Percentiles rank a stretch among this genome's conserved stretches.
These are phyloP conservation scores for Mychonastes homosphaera DNA, from an alignment of 139 green algal genomes.

Conservation along the genomic window DNA sequence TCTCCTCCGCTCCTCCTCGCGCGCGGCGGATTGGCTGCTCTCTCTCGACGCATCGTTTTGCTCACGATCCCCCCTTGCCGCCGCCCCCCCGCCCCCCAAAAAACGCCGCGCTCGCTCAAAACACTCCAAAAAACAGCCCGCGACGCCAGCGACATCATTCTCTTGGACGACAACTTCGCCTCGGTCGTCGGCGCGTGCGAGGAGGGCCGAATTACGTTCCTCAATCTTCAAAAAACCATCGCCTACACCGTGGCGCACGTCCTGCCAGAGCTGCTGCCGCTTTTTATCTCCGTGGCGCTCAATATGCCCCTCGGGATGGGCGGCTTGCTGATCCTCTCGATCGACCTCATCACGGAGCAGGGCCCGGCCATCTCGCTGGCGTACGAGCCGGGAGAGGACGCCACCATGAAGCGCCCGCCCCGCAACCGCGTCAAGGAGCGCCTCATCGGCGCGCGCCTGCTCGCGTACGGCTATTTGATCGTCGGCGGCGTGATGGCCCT, in stretches of 20 bases:
- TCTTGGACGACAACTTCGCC: constrained; percentile 90
- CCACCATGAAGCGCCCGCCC: constrained; percentile 33
- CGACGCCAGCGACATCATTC: too few species aligned
- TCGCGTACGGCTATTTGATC: constrained; percentile 36
- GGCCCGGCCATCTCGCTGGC: constrained; percentile 39
- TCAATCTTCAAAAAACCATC: constrained; percentile 32
- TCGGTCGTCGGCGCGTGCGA: constrained; percentile 85
- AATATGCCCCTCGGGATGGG: constrained; percentile 28
- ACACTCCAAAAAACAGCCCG: too few species aligned
- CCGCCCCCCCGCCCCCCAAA: too few species aligned
- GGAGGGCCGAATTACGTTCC: too few species aligned
- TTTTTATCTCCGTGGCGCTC: constrained; percentile 30
- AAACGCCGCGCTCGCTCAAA: too few species aligned
- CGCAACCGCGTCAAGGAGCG: constrained; percentile 23
- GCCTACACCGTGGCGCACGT: constrained; percentile 37
- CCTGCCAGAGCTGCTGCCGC: constrained; percentile 25
- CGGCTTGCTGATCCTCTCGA: constrained; percentile 35
- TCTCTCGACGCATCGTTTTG: too few species aligned
- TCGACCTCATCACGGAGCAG: constrained; percentile 41
- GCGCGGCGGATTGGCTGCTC: too few species aligned
- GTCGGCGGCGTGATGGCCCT: constrained; percentile 8
- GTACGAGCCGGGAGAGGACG: constrained; percentile 32
- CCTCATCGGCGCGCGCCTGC: constrained; percentile 24
- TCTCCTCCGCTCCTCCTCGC: too few species aligned
- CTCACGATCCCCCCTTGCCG: too few species aligned